These are phyloP conservation scores for Nicotiana benthamiana DNA, from an alignment of 257 asterid genomes.

Conservation along the genomic window DNA sequence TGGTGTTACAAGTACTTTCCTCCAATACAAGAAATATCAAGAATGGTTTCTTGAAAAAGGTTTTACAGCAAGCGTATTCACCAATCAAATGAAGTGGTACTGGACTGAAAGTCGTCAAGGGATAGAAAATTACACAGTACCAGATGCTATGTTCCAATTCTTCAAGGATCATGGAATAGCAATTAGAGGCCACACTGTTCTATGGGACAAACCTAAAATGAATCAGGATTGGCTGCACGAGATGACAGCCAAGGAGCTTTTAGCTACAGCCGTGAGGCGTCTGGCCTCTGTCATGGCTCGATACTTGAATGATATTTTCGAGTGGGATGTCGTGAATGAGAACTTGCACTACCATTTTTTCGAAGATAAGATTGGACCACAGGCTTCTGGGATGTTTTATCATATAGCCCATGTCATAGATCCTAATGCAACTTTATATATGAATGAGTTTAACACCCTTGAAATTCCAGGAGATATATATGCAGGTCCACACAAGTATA, in stretches of 20 bases:
- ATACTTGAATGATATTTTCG: constrained; percentile 1
- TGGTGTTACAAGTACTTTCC: background rate
- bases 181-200: constrained; percentile 1
- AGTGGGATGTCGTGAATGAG: constrained; percentile 29
- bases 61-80: background rate
- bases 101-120: constrained; percentile 7
- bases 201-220: background rate
- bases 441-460: constrained; percentile 63
- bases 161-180: background rate
- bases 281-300: background rate
- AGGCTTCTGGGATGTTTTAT: constrained; percentile 22
- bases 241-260: constrained; percentile 2
- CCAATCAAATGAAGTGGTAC: constrained; percentile 8
- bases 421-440: constrained; percentile 27
- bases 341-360: constrained; percentile 26
- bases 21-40: background rate
- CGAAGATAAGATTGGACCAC: constrained; percentile 32
- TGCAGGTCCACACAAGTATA: constrained; percentile 35
- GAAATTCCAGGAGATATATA: constrained; percentile 30
- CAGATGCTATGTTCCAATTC: constrained; percentile 9
- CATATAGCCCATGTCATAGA: constrained; percentile 28
- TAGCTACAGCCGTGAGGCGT: constrained; percentile 1
- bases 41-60: background rate
- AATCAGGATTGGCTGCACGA: background rate
- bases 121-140: background rate